Evolutionary conservation across 2,329 filamentous ascomycete species (phyloP), one percentile per base, ranked within the genome.

Genomic region (Graphium sp.): DNA sequence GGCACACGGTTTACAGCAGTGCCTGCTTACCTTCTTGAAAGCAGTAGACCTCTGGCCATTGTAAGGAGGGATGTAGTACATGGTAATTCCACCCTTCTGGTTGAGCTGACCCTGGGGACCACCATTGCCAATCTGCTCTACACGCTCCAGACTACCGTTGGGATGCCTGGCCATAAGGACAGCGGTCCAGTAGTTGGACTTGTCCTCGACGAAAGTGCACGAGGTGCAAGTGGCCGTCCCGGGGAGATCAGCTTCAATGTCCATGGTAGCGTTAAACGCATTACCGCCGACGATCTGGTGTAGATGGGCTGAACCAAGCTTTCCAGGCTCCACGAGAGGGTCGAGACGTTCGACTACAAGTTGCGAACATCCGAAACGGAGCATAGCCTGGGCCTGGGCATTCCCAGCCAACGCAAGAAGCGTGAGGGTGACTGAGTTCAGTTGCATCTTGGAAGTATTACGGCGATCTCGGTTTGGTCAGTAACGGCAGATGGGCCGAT

Each of bases 261-360:
- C 41, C 57, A 61, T 60, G 4, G 55, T 48, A 2, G 48, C 44
- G 32, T 59, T 58, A 47, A 61, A 61, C 3, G 56, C 55, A 38
- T 60, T 56, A 32, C 55, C 54, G 27, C 55, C 56, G 24, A 58
- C 54, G 32, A 60, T 53, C 45, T 59, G 55, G 45, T 60, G 56
- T 32, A 60, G 47, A 39, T 60, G 56, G 20, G 54, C 54, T 12
- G 55, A 53, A 47, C 55, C 57, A 23, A 42, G 46, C 45, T 50
- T 42, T 33, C 55, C 56, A 7, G 55, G 55, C 45, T 57, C 57
- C 35, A 58, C 55, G 26, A 60, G 41, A 19, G 56, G 56, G 43
- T 59, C 56, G 39, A 51, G 48, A 23, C 55, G 53, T 43, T 59
- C 56, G 29, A 59, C 53, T 21, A 58, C 54, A 17, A 60, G 49